These are phyloP conservation scores for Fibroporia radiculosa DNA, from an alignment of 768 basidiomycete genomes.

Conservation along the genomic window DNA sequence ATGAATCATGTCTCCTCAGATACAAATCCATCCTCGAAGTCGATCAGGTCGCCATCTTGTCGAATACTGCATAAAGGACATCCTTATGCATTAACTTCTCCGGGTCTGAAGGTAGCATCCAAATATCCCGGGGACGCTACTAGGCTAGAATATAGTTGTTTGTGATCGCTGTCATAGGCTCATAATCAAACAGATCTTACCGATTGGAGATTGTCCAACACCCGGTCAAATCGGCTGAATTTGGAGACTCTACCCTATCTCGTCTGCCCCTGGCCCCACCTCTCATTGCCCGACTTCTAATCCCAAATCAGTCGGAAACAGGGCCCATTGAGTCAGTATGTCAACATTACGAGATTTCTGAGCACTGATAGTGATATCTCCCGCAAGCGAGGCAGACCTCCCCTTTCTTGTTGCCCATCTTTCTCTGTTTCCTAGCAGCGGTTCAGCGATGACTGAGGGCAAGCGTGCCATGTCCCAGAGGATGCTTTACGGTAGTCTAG, in stretches of 20 bases:
- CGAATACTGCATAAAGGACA: background rate
- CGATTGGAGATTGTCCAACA: conserved; percentile 83
- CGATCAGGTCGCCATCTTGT: background rate
- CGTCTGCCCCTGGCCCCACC: conserved; percentile 82
- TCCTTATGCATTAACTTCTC: background rate
- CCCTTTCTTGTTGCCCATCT: conserved; percentile 85
- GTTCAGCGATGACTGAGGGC: conserved; percentile 50
- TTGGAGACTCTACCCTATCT: conserved; percentile 64
- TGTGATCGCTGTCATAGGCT: background rate
- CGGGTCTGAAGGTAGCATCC: background rate
- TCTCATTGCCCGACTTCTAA: conserved; percentile 69
- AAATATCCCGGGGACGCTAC: background rate
- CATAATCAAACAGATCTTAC: conserved; percentile 38
- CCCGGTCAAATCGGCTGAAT: conserved; percentile 76
- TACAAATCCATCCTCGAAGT: background rate
- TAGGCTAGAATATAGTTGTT: background rate
- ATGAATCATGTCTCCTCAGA: background rate
- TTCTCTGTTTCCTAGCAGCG: conserved; percentile 67
- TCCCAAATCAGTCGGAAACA: conserved; percentile 66
- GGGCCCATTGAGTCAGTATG: conserved; percentile 68
- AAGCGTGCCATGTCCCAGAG: conserved; percentile 40
- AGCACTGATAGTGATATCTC: background rate
- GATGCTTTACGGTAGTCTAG: conserved; percentile 78
- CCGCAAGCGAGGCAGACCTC: conserved; percentile 69
- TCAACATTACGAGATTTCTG: background rate